phyloP scores from a whole-genome alignment of 139 green algal genomes.

The Chlorella ohadii region DNA sequence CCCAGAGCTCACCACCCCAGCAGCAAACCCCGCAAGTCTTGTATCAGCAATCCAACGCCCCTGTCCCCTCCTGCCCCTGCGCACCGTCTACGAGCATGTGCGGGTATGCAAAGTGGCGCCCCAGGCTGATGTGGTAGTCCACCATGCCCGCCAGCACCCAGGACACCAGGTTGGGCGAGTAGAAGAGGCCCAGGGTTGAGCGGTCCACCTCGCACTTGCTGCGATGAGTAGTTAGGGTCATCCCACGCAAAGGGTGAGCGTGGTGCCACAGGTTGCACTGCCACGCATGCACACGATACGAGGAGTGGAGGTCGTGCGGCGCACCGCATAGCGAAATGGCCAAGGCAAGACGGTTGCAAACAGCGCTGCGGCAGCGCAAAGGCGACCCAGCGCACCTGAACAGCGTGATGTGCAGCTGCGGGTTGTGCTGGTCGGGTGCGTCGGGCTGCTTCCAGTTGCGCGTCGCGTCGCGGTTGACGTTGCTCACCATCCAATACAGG shows the following conservation, averaged over 20 bases:
- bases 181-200: conserved; percentile 34
- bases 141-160: conserved; percentile 37
- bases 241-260: too few species aligned
- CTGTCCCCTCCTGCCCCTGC: not conserved
- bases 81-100: conserved; percentile 44
- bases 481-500: conserved; percentile 49
- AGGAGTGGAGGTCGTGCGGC: too few species aligned
- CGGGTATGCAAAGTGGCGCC: conserved; percentile 44
- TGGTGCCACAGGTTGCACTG: too few species aligned
- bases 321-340: too few species aligned
- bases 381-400: not conserved
- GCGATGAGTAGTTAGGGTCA: too few species aligned
- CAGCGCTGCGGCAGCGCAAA: too few species aligned
- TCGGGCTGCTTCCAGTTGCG: conserved; percentile 37
- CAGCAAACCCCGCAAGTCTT: too few species aligned
- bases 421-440: not conserved
- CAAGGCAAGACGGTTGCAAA: too few species aligned
- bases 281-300: too few species aligned
- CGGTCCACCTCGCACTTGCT: conserved; percentile 48
- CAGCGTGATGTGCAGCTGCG: conserved; percentile 42
- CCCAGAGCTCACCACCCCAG: too few species aligned
- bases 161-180: conserved; percentile 40
- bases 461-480: conserved; percentile 34
- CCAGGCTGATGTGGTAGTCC: conserved; percentile 40
- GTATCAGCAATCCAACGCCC: too few species aligned